Conservation (phyloP, 2,329 filamentous ascomycete species). For the Talaromyces sp. region DNA sequence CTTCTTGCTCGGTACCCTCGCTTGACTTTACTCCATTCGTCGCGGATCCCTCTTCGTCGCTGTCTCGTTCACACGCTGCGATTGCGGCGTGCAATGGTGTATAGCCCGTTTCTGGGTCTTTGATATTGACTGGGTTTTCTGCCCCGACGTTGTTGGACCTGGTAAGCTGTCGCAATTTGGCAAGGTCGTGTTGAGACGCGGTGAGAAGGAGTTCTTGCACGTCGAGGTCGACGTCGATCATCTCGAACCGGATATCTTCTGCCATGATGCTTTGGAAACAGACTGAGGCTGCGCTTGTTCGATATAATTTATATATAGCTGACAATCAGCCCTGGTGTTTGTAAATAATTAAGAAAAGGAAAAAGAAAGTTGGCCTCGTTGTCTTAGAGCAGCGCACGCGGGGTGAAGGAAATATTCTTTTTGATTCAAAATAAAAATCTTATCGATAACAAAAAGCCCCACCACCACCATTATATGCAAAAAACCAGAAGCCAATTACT, state of each 20-base stretch:
- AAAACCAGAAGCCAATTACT: background rate
- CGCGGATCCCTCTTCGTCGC: slow-evolving; percentile 23
- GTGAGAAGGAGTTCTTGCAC: slow-evolving; percentile 62
- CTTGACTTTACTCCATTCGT: background rate
- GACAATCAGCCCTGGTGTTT: background rate
- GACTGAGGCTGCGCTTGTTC: background rate
- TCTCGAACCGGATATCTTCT: slow-evolving; percentile 7
- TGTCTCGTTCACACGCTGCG: slow-evolving; percentile 58
- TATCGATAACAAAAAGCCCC: background rate
- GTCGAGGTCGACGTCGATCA: slow-evolving; percentile 31
- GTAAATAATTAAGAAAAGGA: background rate
- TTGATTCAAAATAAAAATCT: background rate
- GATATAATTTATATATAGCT: background rate
- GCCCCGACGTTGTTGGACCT: slow-evolving; percentile 41
- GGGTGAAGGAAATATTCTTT: background rate
- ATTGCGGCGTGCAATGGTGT: slow-evolving; percentile 88
- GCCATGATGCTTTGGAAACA: background rate
- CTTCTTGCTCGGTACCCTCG: slow-evolving; percentile 21
- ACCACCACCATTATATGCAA: background rate
- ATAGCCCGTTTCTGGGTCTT: slow-evolving; percentile 79
- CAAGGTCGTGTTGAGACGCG: slow-evolving; percentile 63
- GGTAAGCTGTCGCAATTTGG: slow-evolving; percentile 65
- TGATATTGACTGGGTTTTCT: slow-evolving; percentile 62
- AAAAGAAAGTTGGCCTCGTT: background rate
- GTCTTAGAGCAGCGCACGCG: background rate